Percentiles rank a stretch among this genome's conserved stretches.
Conservation (phyloP, 2,329 filamentous ascomycete species). For the Diplodia sapinea region DNA sequence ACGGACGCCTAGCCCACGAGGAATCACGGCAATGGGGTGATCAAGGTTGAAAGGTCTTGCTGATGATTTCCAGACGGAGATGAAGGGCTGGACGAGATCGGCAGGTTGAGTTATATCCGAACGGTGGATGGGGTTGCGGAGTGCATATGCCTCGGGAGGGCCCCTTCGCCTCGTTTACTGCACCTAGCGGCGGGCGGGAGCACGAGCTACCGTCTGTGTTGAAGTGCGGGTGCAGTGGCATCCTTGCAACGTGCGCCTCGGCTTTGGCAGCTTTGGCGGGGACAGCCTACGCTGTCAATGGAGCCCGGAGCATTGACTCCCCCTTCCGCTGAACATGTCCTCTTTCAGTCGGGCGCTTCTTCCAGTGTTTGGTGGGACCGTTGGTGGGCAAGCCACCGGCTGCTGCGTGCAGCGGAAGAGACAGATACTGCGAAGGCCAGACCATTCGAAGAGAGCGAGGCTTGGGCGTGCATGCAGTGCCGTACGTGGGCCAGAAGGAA, state of each 20-base stretch:
- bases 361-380: background rate
- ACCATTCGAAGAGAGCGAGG: background rate
- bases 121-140: background rate
- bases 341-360: background rate
- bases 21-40: constrained; percentile 4
- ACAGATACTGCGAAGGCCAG: background rate
- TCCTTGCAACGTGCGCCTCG: background rate
- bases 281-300: background rate
- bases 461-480: background rate
- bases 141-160: constrained; percentile 19
- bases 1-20: too few relatives aligned
- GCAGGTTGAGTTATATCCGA: constrained; percentile 12
- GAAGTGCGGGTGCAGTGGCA: constrained; percentile 17
- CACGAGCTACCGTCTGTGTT: constrained; percentile 16
- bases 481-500: background rate
- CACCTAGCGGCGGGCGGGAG: constrained; percentile 8
- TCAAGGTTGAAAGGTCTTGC: background rate
- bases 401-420: background rate
- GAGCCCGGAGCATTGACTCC: background rate
- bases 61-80: background rate
- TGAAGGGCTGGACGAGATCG: constrained; percentile 4
- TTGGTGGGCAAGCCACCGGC: background rate
- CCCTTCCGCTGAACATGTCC: background rate
- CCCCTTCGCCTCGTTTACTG: constrained; percentile 10
- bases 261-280: background rate